phyloP scores from a whole-genome alignment of 257 asterid species.

The Plantago ovata region DNA sequence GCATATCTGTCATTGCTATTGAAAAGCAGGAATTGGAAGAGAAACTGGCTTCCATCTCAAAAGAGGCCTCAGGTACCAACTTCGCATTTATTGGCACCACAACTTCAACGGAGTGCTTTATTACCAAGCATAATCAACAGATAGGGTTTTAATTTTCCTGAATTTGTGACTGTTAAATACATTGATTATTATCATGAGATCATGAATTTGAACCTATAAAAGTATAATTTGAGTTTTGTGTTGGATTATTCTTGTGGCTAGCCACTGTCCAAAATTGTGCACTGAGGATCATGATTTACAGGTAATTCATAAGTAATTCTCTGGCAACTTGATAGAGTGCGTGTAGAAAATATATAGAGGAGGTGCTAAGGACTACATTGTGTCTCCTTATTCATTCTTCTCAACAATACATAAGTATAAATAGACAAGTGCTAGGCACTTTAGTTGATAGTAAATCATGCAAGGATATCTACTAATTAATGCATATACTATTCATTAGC shows the following conservation, averaged over 20 bases:
- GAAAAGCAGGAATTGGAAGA: constrained; percentile 85
- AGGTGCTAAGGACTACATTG: too few species aligned
- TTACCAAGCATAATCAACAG: background rate
- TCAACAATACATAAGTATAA: too few species aligned
- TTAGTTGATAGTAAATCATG: too few species aligned
- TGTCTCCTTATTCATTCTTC: too few species aligned
- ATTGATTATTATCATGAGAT: background rate
- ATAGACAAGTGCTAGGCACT: too few species aligned
- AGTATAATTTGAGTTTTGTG: background rate
- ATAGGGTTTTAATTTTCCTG: background rate
- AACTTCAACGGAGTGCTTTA: constrained; percentile 13
- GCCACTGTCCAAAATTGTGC: background rate
- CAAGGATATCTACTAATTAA: too few species aligned
- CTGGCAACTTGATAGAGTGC: background rate
- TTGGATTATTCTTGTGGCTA: constrained; percentile 6
- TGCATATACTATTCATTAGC: too few species aligned
- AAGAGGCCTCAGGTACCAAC: constrained; percentile 54
- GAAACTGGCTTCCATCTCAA: constrained; percentile 60
- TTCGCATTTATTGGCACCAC: constrained; percentile 12
- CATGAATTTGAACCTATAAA: background rate
- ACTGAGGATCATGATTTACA: background rate
- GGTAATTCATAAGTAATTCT: background rate
- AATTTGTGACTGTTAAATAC: background rate
- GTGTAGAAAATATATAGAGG: too few species aligned
- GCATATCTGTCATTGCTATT: constrained; percentile 49